Conservation (phyloP, 1,284 basidiomycete species). For the Ceratobasidium sp. region DNA sequence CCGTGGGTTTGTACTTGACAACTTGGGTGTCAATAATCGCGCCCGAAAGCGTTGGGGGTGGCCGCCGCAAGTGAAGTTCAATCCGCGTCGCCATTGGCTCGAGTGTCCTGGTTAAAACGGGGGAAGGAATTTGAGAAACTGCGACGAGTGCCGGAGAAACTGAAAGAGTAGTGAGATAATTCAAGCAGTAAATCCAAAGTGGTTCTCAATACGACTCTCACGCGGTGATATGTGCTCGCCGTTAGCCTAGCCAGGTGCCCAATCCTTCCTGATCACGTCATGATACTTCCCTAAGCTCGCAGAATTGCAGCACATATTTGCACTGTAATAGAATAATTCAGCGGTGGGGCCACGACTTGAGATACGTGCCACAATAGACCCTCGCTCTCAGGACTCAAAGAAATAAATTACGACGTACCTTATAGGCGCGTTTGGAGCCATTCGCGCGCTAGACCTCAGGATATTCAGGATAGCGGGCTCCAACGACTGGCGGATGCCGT, state of each 20-base stretch:
- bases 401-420: too few species aligned
- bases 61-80: constrained; percentile 1
- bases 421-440: too few species aligned
- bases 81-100: constrained; percentile 3
- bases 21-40: constrained; percentile 4
- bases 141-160: background rate
- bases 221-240: background rate
- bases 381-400: too few species aligned
- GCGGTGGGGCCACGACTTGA: constrained; percentile 17
- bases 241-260: constrained; percentile 13
- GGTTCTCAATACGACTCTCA: background rate
- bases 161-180: background rate
- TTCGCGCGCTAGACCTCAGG: too few species aligned
- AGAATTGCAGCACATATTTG: background rate
- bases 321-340: background rate
- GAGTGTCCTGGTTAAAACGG: background rate
- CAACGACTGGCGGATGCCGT: background rate
- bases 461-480: too few species aligned
- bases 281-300: background rate
- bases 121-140: background rate
- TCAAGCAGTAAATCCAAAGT: constrained; percentile 7
- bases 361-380: constrained; percentile 18
- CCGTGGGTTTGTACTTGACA: constrained; percentile 27
- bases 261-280: constrained; percentile 3
- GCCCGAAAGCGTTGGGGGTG: background rate